phyloP scores from a whole-genome alignment of 495 filamentous ascomycete species.

The Cudoniella acicularis region DNA sequence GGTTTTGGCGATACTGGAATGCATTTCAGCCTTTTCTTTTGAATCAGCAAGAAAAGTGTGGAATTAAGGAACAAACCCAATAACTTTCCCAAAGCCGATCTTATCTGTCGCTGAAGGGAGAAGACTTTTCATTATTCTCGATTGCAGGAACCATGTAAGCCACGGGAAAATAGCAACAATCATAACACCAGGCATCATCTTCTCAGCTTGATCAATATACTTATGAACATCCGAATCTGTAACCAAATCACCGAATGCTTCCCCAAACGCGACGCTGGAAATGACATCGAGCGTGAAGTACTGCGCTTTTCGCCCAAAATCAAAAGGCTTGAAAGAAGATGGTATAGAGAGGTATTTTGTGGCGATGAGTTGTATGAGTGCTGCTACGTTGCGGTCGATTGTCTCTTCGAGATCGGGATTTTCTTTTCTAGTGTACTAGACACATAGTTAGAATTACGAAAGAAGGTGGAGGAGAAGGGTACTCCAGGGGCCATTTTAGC shows the following conservation, averaged over 20 bases:
- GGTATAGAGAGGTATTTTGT: too few relatives aligned
- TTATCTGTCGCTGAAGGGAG: conserved; percentile 48
- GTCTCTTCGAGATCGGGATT: too few relatives aligned
- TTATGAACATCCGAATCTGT: conserved; percentile 46
- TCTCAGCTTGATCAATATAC: conserved; percentile 34
- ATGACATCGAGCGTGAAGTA: conserved; percentile 52
- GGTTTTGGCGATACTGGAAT: conserved; percentile 16
- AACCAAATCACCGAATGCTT: conserved; percentile 45
- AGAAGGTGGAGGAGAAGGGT: too few relatives aligned
- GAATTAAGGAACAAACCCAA: conserved; percentile 32
- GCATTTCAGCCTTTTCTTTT: too few relatives aligned
- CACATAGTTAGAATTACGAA: too few relatives aligned
- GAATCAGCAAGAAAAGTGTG: too few relatives aligned
- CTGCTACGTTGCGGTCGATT: too few relatives aligned
- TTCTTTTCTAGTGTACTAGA: too few relatives aligned
- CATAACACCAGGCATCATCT: not conserved
- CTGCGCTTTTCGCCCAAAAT: too few relatives aligned
- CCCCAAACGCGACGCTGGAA: conserved; percentile 45
- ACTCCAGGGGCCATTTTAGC: too few relatives aligned
- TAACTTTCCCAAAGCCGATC: conserved; percentile 47
- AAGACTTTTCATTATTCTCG: conserved; percentile 37
- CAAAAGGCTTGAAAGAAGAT: too few relatives aligned
- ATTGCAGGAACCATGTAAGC: conserved; percentile 32
- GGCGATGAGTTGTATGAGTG: too few relatives aligned
- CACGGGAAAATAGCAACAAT: conserved; percentile 20